Evolutionary conservation across 495 filamentous ascomycete genomes (phyloP).

Genomic region (Xylaria cubensis): DNA sequence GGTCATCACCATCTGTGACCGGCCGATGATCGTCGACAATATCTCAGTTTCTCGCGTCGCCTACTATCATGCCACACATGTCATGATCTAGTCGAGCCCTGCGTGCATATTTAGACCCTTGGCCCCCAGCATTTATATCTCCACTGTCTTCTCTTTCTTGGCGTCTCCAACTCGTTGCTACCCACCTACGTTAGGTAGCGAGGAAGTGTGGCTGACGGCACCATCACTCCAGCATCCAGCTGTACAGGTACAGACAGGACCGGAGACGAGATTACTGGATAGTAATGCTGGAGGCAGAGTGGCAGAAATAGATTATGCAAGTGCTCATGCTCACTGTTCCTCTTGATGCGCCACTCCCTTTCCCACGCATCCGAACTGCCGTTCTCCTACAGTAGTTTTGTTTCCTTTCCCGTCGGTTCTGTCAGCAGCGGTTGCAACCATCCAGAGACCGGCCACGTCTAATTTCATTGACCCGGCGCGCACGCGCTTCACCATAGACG

Average conservation of each 20-base stretch:
- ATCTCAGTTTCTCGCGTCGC: not conserved
- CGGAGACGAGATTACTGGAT: not conserved
- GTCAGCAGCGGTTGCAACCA: slow-evolving; percentile 18
- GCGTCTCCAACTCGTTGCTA: slow-evolving; percentile 15
- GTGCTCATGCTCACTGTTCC: slow-evolving; percentile 20
- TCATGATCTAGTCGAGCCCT: not conserved
- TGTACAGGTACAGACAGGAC: not conserved
- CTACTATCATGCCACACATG: not conserved
- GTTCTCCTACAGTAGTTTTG: not conserved
- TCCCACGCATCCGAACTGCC: slow-evolving; percentile 23
- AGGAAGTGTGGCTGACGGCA: slow-evolving; percentile 9
- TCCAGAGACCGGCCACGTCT: slow-evolving; percentile 4
- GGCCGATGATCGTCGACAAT: not conserved
- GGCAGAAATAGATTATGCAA: slow-evolving; percentile 8
- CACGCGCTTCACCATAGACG: not conserved
- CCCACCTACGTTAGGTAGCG: slow-evolving; percentile 15
- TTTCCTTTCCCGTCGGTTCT: slow-evolving; percentile 12
- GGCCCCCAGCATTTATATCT: not conserved
- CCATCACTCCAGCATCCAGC: not conserved
- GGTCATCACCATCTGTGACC: not conserved
- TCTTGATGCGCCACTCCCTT: slow-evolving; percentile 18
- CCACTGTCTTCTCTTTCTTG: slow-evolving; percentile 7
- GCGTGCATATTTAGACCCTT: not conserved
- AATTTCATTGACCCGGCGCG: slow-evolving; percentile 9
- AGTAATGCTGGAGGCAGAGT: not conserved